Conservation (phyloP, 345 rosid species). For the Kandelia obovata region DNA sequence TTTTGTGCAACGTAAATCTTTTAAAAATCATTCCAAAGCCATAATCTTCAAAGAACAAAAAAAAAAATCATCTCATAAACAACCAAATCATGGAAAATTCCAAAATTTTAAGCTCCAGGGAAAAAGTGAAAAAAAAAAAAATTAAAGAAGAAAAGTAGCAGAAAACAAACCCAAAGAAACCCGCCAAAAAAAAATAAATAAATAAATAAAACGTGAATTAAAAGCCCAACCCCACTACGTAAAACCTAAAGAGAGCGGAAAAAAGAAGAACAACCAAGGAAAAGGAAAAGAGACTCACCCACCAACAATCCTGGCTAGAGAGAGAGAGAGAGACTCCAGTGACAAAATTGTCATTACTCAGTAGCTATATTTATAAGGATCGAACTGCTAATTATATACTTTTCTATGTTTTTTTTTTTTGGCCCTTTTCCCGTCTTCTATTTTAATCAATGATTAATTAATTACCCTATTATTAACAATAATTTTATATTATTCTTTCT, state of each 20-base stretch:
- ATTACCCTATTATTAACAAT: too few relatives aligned
- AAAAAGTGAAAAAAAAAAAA: background rate
- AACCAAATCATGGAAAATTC: background rate
- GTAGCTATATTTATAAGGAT: background rate
- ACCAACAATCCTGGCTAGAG: background rate
- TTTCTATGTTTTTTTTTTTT: too few relatives aligned
- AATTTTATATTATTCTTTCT: too few relatives aligned
- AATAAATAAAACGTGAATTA: background rate
- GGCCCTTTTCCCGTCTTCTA: too few relatives aligned
- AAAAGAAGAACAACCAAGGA: background rate
- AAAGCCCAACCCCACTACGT: background rate
- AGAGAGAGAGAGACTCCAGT: background rate
- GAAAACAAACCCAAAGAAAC: background rate
- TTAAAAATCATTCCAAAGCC: background rate
- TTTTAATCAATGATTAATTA: too few relatives aligned
- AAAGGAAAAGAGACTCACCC: slow-evolving; percentile 2
- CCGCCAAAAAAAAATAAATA: background rate
- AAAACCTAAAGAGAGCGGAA: background rate
- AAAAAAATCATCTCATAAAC: background rate
- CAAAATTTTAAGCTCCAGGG: background rate
- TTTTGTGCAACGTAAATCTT: background rate
- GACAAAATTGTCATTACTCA: too few relatives aligned
- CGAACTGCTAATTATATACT: background rate
- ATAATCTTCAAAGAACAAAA: background rate
- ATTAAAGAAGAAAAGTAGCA: background rate